Evolutionary conservation across 106 monocot species (phyloP).

Genomic region (Acorus gramineus): DNA sequence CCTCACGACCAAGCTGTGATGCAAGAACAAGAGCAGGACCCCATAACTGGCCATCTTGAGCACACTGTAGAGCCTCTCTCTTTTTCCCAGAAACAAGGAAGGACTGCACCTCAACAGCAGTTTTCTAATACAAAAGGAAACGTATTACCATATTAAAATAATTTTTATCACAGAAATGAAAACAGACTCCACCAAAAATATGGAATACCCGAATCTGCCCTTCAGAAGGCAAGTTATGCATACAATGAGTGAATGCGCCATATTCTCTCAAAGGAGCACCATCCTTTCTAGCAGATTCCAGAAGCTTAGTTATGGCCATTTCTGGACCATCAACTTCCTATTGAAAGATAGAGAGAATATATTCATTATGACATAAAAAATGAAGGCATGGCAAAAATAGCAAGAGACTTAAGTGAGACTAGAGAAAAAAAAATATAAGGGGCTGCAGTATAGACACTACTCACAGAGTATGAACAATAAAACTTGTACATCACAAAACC

Average conservation of each 20-base stretch:
- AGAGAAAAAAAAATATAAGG: no score
- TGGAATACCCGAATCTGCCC: slow-evolving; percentile 57
- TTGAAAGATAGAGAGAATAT: slow-evolving; percentile 1
- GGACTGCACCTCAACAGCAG: slow-evolving; percentile 71
- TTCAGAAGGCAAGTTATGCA: slow-evolving; percentile 72
- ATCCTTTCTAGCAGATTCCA: slow-evolving; percentile 60
- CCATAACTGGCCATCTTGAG: slow-evolving; percentile 96
- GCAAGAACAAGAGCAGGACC: slow-evolving; percentile 97
- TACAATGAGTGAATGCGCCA: slow-evolving; percentile 50
- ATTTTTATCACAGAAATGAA: neutral
- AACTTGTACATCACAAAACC: no score
- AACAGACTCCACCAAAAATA: neutral
- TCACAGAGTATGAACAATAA: no score
- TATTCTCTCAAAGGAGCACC: slow-evolving; percentile 35
- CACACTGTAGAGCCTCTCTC: slow-evolving; percentile 87
- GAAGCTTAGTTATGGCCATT: slow-evolving; percentile 68
- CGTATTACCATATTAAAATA: neutral
- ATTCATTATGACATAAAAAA: neutral
- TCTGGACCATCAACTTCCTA: slow-evolving; percentile 89
- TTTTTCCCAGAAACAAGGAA: slow-evolving; percentile 93
- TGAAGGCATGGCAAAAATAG: neutral
- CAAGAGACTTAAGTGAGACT: no score
- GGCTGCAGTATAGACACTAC: no score
- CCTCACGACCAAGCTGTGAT: slow-evolving; percentile 86
- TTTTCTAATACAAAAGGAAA: slow-evolving; percentile 31